Conservation (phyloP, 2,329 filamentous ascomycete genomes). For the Sordariomycetes sp. region DNA sequence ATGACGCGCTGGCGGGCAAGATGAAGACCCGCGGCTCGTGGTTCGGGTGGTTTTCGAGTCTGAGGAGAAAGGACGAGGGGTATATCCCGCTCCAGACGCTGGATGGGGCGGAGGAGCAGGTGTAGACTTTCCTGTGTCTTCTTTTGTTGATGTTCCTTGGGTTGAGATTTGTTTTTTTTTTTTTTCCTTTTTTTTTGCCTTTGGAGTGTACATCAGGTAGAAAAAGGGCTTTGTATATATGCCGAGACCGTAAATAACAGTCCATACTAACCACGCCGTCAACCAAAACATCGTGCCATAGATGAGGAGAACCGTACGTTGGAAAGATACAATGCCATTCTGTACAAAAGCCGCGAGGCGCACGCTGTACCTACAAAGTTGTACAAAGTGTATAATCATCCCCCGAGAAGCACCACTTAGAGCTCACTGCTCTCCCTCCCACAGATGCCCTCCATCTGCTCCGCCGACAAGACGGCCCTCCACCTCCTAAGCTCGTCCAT, state of each 20-base stretch:
- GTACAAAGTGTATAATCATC: background rate
- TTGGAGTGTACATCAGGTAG: background rate
- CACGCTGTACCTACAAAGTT: background rate
- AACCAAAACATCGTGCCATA: background rate
- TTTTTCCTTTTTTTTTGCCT: too few species aligned
- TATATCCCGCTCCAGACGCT: conserved; percentile 46
- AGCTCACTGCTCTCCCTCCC: conserved; percentile 4
- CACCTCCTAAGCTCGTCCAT: conserved; percentile 28
- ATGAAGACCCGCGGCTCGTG: background rate
- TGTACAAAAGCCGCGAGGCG: background rate
- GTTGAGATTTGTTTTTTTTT: background rate
- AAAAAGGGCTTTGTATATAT: background rate
- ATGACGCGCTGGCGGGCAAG: conserved; percentile 49
- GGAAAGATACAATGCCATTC: background rate
- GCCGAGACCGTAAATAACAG: background rate
- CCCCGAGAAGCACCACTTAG: background rate
- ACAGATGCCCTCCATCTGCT: conserved; percentile 8
- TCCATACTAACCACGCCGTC: background rate
- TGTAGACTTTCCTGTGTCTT: background rate
- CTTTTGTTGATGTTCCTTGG: background rate
- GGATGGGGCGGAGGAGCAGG: conserved; percentile 16
- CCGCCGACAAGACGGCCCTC: conserved; percentile 11
- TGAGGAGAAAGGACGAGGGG: conserved; percentile 34
- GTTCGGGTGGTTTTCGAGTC: conserved; percentile 22
- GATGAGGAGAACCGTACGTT: background rate